A percentile compares a stretch with the other conserved stretches of the same genome.
Evolutionary conservation across 192 early-diverging fungal genomes (phyloP).

Genomic region (Pecoramyces ruminantium): DNA sequence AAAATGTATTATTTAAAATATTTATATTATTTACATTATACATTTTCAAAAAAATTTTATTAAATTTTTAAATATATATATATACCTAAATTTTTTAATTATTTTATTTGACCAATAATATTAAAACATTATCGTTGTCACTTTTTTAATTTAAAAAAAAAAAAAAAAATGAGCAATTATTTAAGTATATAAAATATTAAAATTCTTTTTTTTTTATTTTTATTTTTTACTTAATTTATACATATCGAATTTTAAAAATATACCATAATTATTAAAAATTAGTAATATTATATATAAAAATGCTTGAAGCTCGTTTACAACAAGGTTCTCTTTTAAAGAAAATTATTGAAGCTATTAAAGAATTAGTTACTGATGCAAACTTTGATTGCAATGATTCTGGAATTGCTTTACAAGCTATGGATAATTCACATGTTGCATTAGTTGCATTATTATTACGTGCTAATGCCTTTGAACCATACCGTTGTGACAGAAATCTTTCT

Average conservation of each 20-base stretch:
- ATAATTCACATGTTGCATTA: constrained; percentile 93
- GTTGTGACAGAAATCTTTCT: constrained; percentile 77
- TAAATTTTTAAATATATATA: too few relatives aligned
- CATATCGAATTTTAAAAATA: too few relatives aligned
- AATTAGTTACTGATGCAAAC: constrained; percentile 90
- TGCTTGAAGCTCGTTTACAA: constrained; percentile 83
- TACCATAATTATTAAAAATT: too few relatives aligned
- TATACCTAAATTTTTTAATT: not conserved
- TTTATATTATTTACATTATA: too few relatives aligned
- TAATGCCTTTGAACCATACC: constrained; percentile 69
- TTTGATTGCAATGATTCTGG: constrained; percentile 94
- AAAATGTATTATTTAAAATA: too few relatives aligned
- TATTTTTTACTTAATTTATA: not conserved
- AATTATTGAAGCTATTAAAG: constrained; percentile 92
- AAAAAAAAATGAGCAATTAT: not conserved
- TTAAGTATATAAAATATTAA: not conserved
- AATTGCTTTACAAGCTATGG: constrained; percentile 91
- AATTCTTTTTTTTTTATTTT: not conserved
- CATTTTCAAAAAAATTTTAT: too few relatives aligned
- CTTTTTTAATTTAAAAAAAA: not conserved
- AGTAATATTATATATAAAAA: too few relatives aligned
- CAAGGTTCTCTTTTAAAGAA: constrained; percentile 82
- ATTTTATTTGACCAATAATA: not conserved
- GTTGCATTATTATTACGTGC: constrained; percentile 67
- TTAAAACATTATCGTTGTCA: not conserved